phyloP scores from a whole-genome alignment of 805 yeast genomes.

The Saccharomyces cerevisiae region DNA sequence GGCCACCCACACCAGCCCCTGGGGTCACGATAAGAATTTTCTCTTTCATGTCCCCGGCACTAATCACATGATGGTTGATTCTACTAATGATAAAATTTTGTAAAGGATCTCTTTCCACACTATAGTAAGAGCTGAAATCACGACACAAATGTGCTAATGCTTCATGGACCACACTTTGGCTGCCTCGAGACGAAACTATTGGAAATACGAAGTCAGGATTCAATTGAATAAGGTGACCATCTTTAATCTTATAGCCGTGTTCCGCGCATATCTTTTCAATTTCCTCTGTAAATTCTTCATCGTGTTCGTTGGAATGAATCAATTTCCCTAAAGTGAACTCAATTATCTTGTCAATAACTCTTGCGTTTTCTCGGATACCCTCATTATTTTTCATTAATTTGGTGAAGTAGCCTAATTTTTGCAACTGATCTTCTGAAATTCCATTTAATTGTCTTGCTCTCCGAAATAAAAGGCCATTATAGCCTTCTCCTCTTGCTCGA shows the following conservation, averaged over 20 bases:
- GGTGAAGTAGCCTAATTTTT: conserved; percentile 43
- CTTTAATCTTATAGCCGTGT: neutral
- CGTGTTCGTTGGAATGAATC: conserved; percentile 6
- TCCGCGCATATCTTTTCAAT: neutral
- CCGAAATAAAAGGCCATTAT: conserved; percentile 15
- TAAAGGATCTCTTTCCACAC: conserved; percentile 45
- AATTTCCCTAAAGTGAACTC: conserved; percentile 30
- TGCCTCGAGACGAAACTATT: neutral
- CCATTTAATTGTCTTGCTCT: conserved; percentile 11
- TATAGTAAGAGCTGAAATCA: conserved; percentile 59
- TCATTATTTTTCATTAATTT: conserved; percentile 45
- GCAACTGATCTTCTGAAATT: conserved; percentile 15
- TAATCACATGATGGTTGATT: conserved; percentile 21
- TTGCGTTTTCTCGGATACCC: conserved; percentile 41
- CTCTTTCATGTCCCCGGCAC: conserved; percentile 13
- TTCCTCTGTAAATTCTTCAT: neutral
- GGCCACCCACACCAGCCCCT: conserved; percentile 79
- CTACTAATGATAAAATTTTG: conserved; percentile 42
- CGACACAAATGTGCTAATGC: conserved; percentile 67
- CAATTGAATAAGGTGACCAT: neutral
- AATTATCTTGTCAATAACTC: conserved; percentile 40
- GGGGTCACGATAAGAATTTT: conserved; percentile 61
- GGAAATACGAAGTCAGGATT: neutral
- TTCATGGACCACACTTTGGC: conserved; percentile 47
- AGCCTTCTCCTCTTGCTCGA: conserved; percentile 11